A percentile compares a stretch with the other conserved stretches of the same genome.
These are phyloP conservation scores for Cyclotella kingstonii DNA, from an alignment of 108 stramenopile genomes.

Conservation along the genomic window DNA sequence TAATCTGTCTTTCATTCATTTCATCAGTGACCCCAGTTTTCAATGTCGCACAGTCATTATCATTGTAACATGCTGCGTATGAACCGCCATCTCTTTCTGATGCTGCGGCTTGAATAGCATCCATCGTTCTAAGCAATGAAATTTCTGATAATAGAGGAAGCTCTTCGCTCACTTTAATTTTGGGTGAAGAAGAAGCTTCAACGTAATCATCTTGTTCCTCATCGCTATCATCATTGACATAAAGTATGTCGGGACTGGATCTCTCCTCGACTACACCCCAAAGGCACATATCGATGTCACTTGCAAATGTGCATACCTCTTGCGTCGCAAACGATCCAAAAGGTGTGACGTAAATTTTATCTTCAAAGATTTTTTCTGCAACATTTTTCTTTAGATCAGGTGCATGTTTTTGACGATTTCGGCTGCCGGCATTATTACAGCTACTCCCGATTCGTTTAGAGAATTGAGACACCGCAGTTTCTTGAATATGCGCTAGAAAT, in stretches of 20 bases:
- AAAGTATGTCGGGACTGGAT: conserved; percentile 7
- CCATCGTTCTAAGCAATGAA: conserved; percentile 43
- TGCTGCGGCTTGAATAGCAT: conserved; percentile 34
- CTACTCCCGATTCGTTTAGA: not conserved
- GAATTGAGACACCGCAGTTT: conserved; percentile 15
- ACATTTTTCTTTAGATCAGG: not conserved
- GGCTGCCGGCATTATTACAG: not conserved
- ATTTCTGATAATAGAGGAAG: conserved; percentile 44
- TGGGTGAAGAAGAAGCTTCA: not conserved
- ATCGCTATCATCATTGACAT: conserved; percentile 27
- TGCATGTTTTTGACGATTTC: not conserved
- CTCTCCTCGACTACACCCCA: conserved; percentile 67
- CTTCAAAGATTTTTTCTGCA: no score
- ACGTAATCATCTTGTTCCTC: conserved; percentile 1
- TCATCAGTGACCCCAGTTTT: no score
- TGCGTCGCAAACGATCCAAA: conserved; percentile 79
- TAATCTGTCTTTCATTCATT: conserved; percentile 10
- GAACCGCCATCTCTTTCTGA: no score
- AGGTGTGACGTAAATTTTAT: conserved; percentile 35
- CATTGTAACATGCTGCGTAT: no score
- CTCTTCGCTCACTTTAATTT: conserved; percentile 1
- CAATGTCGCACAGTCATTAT: no score
- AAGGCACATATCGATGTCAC: conserved; percentile 74
- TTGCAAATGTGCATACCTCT: conserved; percentile 64
- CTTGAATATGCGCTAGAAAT: conserved; percentile 43